A percentile compares a stretch with the other conserved stretches of the same genome.
Evolutionary conservation across 1,284 basidiomycete genomes (phyloP).

Genomic region (Sanguinoderma infundibulare): DNA sequence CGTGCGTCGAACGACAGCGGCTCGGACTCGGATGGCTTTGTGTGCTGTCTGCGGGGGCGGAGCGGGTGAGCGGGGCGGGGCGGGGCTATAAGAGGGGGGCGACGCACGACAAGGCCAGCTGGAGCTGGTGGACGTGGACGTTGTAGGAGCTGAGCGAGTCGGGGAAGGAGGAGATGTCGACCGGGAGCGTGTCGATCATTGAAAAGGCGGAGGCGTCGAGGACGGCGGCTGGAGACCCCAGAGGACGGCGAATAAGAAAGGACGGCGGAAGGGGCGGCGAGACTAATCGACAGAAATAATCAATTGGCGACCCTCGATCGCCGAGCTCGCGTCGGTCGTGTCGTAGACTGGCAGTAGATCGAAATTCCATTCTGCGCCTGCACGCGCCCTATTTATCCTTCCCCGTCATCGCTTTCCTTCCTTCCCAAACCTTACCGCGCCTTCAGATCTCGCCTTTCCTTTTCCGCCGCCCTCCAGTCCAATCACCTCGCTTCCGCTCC

Average conservation of each 20-base stretch:
- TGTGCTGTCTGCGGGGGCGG: conserved; percentile 11
- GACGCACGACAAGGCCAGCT: conserved; percentile 47
- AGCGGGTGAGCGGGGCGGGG: conserved; percentile 5
- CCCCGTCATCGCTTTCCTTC: conserved; percentile 26
- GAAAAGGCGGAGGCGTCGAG: conserved; percentile 22
- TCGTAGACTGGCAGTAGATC: conserved; percentile 27
- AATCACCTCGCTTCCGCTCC: conserved; percentile 26
- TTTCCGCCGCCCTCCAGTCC: conserved; percentile 23
- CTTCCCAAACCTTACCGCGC: conserved; percentile 20
- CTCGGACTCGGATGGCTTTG: conserved; percentile 21
- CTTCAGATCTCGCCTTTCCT: conserved; percentile 23
- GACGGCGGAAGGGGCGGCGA: conserved; percentile 2
- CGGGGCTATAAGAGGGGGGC: conserved; percentile 23
- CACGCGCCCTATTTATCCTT: conserved; percentile 29
- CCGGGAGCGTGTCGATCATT: conserved; percentile 39
- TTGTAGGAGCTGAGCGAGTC: conserved; percentile 59
- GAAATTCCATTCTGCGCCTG: conserved; percentile 24
- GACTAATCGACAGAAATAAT: conserved; percentile 14
- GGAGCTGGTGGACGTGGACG: conserved; percentile 65
- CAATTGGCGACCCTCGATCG: conserved; percentile 21
- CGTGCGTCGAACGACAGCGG: conserved; percentile 27
- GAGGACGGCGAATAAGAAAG: conserved; percentile 14
- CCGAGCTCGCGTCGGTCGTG: conserved; percentile 22
- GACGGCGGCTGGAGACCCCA: conserved; percentile 22
- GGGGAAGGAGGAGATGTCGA: conserved; percentile 35